Percentiles rank a stretch among this genome's conserved stretches.
These are phyloP conservation scores for Meripilus lineatus DNA, from an alignment of 1,284 basidiomycete genomes.

Conservation along the genomic window DNA sequence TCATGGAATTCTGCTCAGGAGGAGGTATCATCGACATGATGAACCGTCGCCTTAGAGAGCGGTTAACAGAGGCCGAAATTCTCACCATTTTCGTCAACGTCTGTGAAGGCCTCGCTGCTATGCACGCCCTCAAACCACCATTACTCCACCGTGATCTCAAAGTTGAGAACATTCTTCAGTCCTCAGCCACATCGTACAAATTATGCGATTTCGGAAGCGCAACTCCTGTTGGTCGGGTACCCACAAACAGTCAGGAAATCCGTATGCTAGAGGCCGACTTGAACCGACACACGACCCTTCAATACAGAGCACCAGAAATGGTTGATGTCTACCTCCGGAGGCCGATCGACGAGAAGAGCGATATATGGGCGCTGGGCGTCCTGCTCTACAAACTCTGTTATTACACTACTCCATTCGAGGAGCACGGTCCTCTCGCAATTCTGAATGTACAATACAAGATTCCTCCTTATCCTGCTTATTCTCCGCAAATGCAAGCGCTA, in stretches of 20 bases:
- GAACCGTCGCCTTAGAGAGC: slow-evolving; percentile 92
- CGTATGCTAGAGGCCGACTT: slow-evolving; percentile 87
- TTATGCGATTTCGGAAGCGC: slow-evolving; percentile 98
- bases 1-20: slow-evolving; percentile 96
- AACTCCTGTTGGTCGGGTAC: slow-evolving; percentile 69
- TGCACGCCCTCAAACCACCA: slow-evolving; percentile 90
- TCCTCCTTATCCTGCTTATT: slow-evolving; percentile 92
- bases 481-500: slow-evolving; percentile 77
- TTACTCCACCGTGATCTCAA: slow-evolving; percentile 97
- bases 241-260: slow-evolving; percentile 76
- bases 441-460: slow-evolving; percentile 95
- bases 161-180: slow-evolving; percentile 95
- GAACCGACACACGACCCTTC: slow-evolving; percentile 91
- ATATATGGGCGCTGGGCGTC: slow-evolving; percentile 77
- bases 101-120: slow-evolving; percentile 88
- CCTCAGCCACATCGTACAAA: slow-evolving; percentile 78
- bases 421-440: slow-evolving; percentile 94
- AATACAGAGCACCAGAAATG: slow-evolving; percentile 98
- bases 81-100: slow-evolving; percentile 97
- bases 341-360: slow-evolving; percentile 87
- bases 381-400: slow-evolving; percentile 87
- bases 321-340: slow-evolving; percentile 85
- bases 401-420: slow-evolving; percentile 98
- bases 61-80: slow-evolving; percentile 93
- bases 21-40: slow-evolving; percentile 99